Base-by-base conservation (phyloP, 179 eudicot species). In the Heliamphora pulchella region DNA sequence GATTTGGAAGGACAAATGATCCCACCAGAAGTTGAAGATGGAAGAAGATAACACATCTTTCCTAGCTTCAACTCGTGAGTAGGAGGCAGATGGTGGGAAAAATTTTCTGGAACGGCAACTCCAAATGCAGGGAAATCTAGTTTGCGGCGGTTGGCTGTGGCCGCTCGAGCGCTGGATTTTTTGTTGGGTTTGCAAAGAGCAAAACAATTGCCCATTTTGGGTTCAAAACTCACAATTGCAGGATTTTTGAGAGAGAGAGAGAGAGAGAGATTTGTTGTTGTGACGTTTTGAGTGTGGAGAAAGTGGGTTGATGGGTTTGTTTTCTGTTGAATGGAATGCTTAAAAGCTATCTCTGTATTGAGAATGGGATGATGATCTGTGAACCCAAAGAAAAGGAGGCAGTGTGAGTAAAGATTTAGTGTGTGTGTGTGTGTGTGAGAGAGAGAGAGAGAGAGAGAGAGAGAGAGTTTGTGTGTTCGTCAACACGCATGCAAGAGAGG, bases 401-500 rank as follows among this genome's bases (percentile, higher is more conserved):
- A 20, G 11, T 54, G 69, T 74, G 71, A 67, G 15, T 63, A 74
- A 78, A 70, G 54, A 64, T 47, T 31, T 31, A 31, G 31, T 31
- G 31, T 31, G 31, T 31, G 31, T 31, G 31, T 31, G 31, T 31
- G 31, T 31, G 31, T 31, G 31, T 31, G 31, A 31, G 31, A 31
- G 31, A 31, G 31, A 54, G 43, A 22, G 6, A 22, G 6, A 74
- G 54, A 2, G 41, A 51, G 53, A 6, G 9, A 63, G n/a, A 69
- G 47, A 69, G 71, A 4, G 74, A 8, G 5, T 14, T 50, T 43
- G 31, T 31, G 31, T 48, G 71, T 64, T 58, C 77, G 83, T 87
- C 87, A 85, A 87, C 84, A 83, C 84, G 89, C 89, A 83, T 87
- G 89, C 87, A 79, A 81, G 54, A 20, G 55, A 63, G 84, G 86